Percentiles rank a stretch among this genome's conserved stretches.
Conservation (phyloP, 202 grass and related monocot genomes). For the Carex arenaria region DNA sequence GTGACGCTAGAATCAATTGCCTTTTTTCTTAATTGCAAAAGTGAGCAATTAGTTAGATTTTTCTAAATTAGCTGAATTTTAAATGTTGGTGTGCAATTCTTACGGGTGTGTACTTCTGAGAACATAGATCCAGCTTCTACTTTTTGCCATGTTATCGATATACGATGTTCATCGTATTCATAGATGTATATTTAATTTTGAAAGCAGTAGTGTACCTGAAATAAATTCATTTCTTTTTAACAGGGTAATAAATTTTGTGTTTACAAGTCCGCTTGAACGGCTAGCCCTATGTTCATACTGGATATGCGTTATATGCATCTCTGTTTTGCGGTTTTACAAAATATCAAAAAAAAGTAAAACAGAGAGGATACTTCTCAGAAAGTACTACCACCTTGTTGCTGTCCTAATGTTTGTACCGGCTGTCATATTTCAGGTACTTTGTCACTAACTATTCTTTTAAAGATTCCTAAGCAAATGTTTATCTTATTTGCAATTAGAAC, state of each 20-base stretch:
- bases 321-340: slow-evolving; percentile 79
- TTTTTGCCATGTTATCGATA: background rate
- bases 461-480: background rate
- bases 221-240: slow-evolving; percentile 29
- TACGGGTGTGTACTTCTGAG: background rate
- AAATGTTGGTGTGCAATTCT: background rate
- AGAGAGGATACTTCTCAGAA: slow-evolving; percentile 92
- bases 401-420: slow-evolving; percentile 91
- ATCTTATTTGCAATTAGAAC: background rate
- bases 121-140: background rate
- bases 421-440: slow-evolving; percentile 80
- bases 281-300: slow-evolving; percentile 87
- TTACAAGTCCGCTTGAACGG: slow-evolving; percentile 50
- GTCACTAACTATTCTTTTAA: background rate
- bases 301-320: slow-evolving; percentile 84
- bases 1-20: background rate
- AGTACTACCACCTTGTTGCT: slow-evolving; percentile 96
- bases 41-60: background rate
- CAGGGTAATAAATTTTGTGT: slow-evolving; percentile 88
- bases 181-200: background rate
- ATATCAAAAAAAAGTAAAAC: slow-evolving; percentile 96
- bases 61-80: background rate
- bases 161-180: background rate
- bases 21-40: background rate
- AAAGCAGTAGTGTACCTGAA: background rate